Evolutionary conservation across 805 yeast species (phyloP), one percentile per base, ranked within the genome.

Genomic region (Metschnikowia santaceciliae): DNA sequence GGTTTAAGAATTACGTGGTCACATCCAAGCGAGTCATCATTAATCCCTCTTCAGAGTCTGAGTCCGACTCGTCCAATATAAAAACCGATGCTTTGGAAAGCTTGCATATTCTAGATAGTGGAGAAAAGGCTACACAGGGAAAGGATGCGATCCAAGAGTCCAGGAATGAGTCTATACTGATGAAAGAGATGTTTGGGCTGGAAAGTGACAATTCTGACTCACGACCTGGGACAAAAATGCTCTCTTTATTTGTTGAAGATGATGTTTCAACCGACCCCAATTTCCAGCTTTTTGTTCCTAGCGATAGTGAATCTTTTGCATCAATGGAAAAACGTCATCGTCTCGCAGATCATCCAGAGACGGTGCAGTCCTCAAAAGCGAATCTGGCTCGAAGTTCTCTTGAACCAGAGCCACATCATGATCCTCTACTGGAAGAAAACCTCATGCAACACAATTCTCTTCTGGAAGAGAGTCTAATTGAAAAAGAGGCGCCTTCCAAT

Each of bases 11-110:
- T 10, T 47, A 19, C 36, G 54, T 50, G 46, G 42, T 51, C 8
- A 42, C 53, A 13, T 47, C 47, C 14, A 41, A 37, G 32, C 47
- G 38, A 7, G 22, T 54, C 5, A 47, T 57, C n/a, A 53, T 58
- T 22, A 57, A 56, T 36, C 61, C 61, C 8, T 58, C 61, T 5
- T 56, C 60, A n/a, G 60, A 53, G 38, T 58, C 61, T 3, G 60
- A 56, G 15, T 10, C 46, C 10, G 46, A 42, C 14, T 33, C 37
- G 22, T 20, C 14, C n/a, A 20, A 3, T 7, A 8, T 15, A 17
- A 14, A 20, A 38, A 6, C 7, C n/a, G 42, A 6, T 13, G 30
- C 38, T 5, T 19, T 32, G 19, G 13, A 32, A 17, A n/a, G n/a
- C 6, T 7, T 19, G n/a, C 20, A 42, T n/a, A 10, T 7, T 19